A percentile compares a stretch with the other conserved stretches of the same genome.
phyloP scores from a whole-genome alignment of 177 flowering plant species.

The Vitis hybrid region DNA sequence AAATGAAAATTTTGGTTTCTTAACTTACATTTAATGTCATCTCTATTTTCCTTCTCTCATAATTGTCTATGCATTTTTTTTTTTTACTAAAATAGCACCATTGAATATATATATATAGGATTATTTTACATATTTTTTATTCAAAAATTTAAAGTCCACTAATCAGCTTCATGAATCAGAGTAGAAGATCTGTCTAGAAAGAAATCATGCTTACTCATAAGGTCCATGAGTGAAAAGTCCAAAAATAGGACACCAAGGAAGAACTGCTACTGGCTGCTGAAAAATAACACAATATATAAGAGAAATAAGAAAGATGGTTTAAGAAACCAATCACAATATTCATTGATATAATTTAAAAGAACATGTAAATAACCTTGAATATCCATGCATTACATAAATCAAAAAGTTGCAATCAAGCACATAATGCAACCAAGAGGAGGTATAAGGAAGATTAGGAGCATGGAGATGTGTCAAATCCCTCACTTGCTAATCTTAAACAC shows the following conservation, averaged over 20 bases:
- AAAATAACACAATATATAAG: not conserved
- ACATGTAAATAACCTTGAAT: not conserved
- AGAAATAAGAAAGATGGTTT: not conserved
- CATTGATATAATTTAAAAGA: not conserved
- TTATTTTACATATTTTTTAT: too few relatives aligned
- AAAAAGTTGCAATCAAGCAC: not conserved
- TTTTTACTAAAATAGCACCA: too few relatives aligned
- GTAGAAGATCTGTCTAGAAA: not conserved
- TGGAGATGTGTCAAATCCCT: too few relatives aligned
- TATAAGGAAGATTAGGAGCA: too few relatives aligned
- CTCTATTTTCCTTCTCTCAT: too few relatives aligned
- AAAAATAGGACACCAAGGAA: conserved; percentile 18
- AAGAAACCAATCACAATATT: not conserved
- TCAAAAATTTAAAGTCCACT: not conserved
- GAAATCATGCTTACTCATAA: not conserved
- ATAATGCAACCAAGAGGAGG: not conserved
- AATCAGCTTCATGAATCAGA: not conserved
- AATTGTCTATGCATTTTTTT: too few relatives aligned
- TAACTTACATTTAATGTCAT: too few relatives aligned
- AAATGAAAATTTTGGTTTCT: too few relatives aligned
- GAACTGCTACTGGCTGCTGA: conserved; percentile 15
- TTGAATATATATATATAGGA: too few relatives aligned
- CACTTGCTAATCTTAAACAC: too few relatives aligned
- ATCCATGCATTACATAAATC: not conserved
- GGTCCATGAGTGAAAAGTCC: not conserved